Evolutionary conservation across 2,329 filamentous ascomycete species (phyloP).

Genomic region (Diaporthe sp.): DNA sequence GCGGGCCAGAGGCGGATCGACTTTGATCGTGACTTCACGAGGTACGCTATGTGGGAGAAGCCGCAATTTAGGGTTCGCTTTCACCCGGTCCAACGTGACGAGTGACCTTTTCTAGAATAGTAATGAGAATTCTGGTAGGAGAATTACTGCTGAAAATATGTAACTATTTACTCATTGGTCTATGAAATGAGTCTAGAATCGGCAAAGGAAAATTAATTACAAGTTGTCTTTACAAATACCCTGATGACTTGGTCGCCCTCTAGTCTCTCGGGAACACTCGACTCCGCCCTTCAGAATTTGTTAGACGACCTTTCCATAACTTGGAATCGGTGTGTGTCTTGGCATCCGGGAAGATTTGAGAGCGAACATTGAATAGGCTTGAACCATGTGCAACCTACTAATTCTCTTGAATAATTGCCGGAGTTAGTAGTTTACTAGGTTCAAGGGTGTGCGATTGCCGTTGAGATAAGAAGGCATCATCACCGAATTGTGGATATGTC

Average conservation of each 20-base stretch:
- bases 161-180: not conserved
- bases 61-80: not conserved
- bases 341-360: not conserved
- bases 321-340: slow-evolving; percentile 5
- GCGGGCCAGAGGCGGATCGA: not conserved
- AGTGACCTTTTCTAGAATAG: not conserved
- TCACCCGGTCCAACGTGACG: not conserved
- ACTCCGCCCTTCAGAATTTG: not conserved
- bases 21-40: not conserved
- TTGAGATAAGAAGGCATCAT: slow-evolving; percentile 3
- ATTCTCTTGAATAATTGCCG: slow-evolving; percentile 15
- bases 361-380: not conserved
- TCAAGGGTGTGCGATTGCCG: not conserved
- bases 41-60: not conserved
- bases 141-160: not conserved
- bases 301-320: too few relatives aligned
- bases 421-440: not conserved
- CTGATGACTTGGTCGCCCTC: not conserved
- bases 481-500: slow-evolving; percentile 20
- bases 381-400: not conserved
- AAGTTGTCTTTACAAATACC: not conserved
- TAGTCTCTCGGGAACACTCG: not conserved
- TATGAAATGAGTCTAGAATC: too few relatives aligned
- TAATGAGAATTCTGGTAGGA: not conserved
- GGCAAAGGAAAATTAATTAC: not conserved